phyloP scores from a whole-genome alignment of 768 basidiomycete genomes.

The Macrolepiota fuliginosa region DNA sequence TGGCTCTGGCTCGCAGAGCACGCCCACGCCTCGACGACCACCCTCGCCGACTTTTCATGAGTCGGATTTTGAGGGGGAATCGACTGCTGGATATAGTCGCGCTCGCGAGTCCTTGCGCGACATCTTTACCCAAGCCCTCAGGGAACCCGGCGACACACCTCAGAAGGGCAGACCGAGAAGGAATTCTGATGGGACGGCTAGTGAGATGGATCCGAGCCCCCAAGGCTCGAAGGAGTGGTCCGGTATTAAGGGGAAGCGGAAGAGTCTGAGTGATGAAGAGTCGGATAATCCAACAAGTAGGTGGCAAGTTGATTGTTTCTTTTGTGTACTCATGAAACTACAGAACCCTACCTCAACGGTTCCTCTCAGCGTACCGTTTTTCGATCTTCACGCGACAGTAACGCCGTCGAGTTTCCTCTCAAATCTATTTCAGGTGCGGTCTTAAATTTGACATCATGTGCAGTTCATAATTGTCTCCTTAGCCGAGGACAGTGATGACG shows the following conservation, averaged over 20 bases:
- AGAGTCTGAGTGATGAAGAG: slow-evolving; percentile 70
- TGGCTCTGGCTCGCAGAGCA: slow-evolving; percentile 7
- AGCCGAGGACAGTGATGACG: slow-evolving; percentile 37
- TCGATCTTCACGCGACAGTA: slow-evolving; percentile 4
- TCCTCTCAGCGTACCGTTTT: slow-evolving; percentile 37
- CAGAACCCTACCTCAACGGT: slow-evolving; percentile 29
- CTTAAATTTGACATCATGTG: not conserved
- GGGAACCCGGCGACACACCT: slow-evolving; percentile 64
- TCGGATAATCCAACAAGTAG: slow-evolving; percentile 50
- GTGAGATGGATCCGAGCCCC: slow-evolving; percentile 59
- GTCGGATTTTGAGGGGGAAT: slow-evolving; percentile 56
- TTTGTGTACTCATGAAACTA: slow-evolving; percentile 15
- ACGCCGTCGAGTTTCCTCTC: slow-evolving; percentile 7
- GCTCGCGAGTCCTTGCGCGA: slow-evolving; percentile 60
- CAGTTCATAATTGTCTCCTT: not conserved
- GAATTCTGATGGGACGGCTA: slow-evolving; percentile 58
- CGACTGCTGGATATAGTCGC: slow-evolving; percentile 38
- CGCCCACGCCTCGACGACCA: slow-evolving; percentile 22
- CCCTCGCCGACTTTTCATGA: slow-evolving; percentile 37
- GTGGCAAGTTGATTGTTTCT: slow-evolving; percentile 20
- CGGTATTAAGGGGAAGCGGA: slow-evolving; percentile 48
- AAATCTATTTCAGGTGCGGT: slow-evolving; percentile 10
- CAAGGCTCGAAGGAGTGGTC: slow-evolving; percentile 37
- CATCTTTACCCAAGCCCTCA: slow-evolving; percentile 64
- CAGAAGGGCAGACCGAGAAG: slow-evolving; percentile 40